These are phyloP conservation scores for Dictyostelium purpureum DNA, from an alignment of 78 protist species.

Conservation along the genomic window DNA sequence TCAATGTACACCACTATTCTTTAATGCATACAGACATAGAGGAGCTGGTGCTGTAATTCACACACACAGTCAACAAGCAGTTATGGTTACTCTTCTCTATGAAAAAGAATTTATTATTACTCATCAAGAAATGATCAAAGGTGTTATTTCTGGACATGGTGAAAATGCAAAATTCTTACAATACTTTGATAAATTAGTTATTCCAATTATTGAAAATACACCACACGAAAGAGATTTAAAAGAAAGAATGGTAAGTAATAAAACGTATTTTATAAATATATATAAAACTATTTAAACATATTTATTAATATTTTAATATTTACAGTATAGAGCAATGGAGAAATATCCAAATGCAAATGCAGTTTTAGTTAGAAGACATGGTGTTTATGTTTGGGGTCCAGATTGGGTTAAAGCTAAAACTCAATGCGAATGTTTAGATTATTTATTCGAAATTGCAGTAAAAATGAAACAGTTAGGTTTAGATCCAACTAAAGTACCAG, in stretches of 20 bases:
- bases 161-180: constrained; percentile 16
- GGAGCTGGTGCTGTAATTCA: constrained; percentile 94
- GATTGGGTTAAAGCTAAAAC: constrained; percentile 93
- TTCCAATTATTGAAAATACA: constrained; percentile 96
- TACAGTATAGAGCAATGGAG: constrained; percentile 61
- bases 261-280: neutral
- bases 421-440: constrained; percentile 89
- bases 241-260: constrained; percentile 64
- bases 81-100: constrained; percentile 87
- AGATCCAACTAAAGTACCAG: constrained; percentile 58
- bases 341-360: constrained; percentile 91
- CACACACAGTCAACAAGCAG: constrained; percentile 89
- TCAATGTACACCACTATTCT: constrained; percentile 92
- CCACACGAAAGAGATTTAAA: constrained; percentile 82
- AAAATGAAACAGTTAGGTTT: constrained; percentile 83
- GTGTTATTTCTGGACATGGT: constrained; percentile 70
- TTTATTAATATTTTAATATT: too few relatives aligned
- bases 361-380: constrained; percentile 95
- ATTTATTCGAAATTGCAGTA: constrained; percentile 90
- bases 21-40: constrained; percentile 78
- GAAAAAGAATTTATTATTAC: constrained; percentile 90
- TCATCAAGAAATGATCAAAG: constrained; percentile 95
- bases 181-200: constrained; percentile 82
- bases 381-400: constrained; percentile 96
- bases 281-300: neutral